These are phyloP conservation scores for Auriscalpium orientale DNA, from an alignment of 768 basidiomycete species.

Conservation along the genomic window DNA sequence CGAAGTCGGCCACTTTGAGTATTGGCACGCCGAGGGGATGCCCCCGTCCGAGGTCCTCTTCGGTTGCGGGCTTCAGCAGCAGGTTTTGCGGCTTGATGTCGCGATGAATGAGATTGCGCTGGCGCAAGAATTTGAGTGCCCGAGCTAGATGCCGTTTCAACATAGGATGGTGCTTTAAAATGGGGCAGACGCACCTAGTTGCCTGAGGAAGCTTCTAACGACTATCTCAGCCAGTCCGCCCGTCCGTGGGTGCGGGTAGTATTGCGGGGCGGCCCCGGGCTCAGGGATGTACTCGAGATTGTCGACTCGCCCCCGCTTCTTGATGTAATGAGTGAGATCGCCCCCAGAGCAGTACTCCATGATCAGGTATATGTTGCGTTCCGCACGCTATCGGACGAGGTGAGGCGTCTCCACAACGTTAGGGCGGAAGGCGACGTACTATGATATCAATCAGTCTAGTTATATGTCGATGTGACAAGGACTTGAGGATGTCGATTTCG, in stretches of 20 bases:
- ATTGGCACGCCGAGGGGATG: constrained; percentile 91
- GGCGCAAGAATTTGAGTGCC: constrained; percentile 86
- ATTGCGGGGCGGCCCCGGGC: constrained; percentile 64
- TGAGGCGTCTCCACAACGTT: neutral
- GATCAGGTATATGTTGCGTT: constrained; percentile 83
- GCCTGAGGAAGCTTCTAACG: constrained; percentile 86
- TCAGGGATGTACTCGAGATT: constrained; percentile 75
- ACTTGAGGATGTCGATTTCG: constrained; percentile 95
- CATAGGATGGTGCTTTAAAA: neutral
- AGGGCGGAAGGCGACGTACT: constrained; percentile 35
- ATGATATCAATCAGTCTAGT: constrained; percentile 91
- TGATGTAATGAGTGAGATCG: constrained; percentile 94
- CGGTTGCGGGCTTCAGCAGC: constrained; percentile 74
- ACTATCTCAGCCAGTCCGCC: constrained; percentile 90
- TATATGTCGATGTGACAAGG: constrained; percentile 86
- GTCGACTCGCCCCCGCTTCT: constrained; percentile 91
- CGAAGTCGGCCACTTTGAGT: constrained; percentile 96
- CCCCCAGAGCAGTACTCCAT: constrained; percentile 98
- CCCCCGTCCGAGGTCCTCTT: constrained; percentile 74
- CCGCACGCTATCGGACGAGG: constrained; percentile 45
- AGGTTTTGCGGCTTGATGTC: constrained; percentile 99
- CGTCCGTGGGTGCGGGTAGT: constrained; percentile 84
- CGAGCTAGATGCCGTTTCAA: constrained; percentile 46
- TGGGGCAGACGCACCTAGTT: constrained; percentile 53
- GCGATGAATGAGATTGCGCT: constrained; percentile 86